These are phyloP conservation scores for Penicillium subrubescens DNA, from an alignment of 495 filamentous ascomycete species.

Conservation along the genomic window DNA sequence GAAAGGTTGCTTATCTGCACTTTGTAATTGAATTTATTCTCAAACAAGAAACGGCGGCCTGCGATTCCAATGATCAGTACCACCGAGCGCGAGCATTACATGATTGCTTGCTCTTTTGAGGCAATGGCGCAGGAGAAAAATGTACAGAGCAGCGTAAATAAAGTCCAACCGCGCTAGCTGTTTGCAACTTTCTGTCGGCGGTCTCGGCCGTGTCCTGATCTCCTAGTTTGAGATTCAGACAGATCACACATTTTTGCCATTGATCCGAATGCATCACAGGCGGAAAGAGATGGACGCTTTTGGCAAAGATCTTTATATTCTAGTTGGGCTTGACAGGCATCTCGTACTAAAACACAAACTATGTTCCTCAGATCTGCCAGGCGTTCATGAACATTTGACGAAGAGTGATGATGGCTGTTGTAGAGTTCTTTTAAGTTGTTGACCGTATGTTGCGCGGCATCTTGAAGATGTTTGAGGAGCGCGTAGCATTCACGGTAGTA, in stretches of 20 bases:
- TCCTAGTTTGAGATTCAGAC: background rate
- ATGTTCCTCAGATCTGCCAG: background rate
- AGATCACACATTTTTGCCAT: background rate
- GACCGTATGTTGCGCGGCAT: too few species aligned
- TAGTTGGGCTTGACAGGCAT: background rate
- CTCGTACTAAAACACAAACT: background rate
- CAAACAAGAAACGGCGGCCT: background rate
- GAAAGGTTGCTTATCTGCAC: background rate
- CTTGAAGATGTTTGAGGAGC: too few species aligned
- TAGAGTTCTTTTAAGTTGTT: too few species aligned
- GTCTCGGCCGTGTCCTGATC: background rate
- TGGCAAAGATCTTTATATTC: background rate
- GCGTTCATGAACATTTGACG: too few species aligned
- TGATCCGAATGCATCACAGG: background rate
- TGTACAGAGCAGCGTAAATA: background rate
- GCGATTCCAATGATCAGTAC: background rate
- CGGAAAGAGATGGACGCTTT: slow-evolving; percentile 1
- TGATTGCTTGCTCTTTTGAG: background rate
- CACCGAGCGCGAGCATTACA: too few species aligned
- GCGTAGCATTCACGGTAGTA: too few species aligned
- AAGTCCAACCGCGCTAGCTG: background rate
- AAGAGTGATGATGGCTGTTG: too few species aligned
- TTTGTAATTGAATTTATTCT: background rate
- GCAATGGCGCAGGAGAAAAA: background rate
- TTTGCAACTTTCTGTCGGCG: background rate